phyloP scores from a whole-genome alignment of 257 asterid species.

The Capsicum baccatum region DNA sequence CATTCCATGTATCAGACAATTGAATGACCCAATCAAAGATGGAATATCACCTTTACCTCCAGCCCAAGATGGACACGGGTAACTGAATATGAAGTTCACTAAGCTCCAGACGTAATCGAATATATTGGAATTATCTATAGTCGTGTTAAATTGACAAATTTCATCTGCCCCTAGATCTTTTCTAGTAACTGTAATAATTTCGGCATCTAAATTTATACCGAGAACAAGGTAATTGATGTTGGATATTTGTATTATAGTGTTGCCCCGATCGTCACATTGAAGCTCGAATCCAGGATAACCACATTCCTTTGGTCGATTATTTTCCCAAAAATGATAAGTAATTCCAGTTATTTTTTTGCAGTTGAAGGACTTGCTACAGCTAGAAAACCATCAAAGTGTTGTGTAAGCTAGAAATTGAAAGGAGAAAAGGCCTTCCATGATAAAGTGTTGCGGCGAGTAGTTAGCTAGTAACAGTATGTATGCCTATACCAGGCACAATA shows the following conservation, averaged over 20 bases:
- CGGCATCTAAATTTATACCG: slow-evolving; percentile 38
- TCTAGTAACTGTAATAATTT: slow-evolving; percentile 48
- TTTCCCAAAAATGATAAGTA: slow-evolving; percentile 64
- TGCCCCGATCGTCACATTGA: slow-evolving; percentile 38
- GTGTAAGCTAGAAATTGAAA: background rate
- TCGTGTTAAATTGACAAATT: slow-evolving; percentile 52
- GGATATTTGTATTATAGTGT: slow-evolving; percentile 37
- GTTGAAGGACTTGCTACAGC: slow-evolving; percentile 45
- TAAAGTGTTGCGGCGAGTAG: background rate
- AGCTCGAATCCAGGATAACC: slow-evolving; percentile 63
- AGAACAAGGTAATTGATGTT: slow-evolving; percentile 47
- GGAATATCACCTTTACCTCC: slow-evolving; percentile 2
- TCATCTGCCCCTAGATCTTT: slow-evolving; percentile 39
- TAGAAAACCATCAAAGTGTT: slow-evolving; percentile 28
- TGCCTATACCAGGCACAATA: background rate
- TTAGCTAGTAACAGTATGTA: background rate
- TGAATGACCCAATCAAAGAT: slow-evolving; percentile 39
- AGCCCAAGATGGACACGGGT: slow-evolving; percentile 47
- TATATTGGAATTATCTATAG: slow-evolving; percentile 42
- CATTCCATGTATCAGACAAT: slow-evolving; percentile 50
- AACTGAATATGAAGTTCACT: slow-evolving; percentile 52
- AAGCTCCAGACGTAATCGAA: slow-evolving; percentile 48
- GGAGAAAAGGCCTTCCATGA: background rate
- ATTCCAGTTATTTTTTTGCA: slow-evolving; percentile 44
- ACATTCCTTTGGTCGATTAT: slow-evolving; percentile 52